Percentiles rank a stretch among this genome's conserved stretches.
Conservation (phyloP, 441 rosid species). For the Pelargonium australe region DNA sequence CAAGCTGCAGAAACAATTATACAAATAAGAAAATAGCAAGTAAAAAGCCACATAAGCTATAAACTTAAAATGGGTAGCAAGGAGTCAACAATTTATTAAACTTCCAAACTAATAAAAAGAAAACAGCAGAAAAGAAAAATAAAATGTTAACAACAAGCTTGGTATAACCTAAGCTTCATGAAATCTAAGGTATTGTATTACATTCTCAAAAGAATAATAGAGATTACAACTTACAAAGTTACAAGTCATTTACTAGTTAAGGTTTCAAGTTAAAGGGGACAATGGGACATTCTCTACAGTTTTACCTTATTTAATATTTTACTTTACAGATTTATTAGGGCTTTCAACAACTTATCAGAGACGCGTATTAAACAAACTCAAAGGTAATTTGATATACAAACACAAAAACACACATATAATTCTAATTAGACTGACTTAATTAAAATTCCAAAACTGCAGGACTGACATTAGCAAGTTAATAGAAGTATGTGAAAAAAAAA, state of each 20-base stretch:
- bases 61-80: background rate
- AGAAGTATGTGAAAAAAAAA: too few species aligned
- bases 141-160: background rate
- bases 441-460: too few species aligned
- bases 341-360: background rate
- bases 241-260: background rate
- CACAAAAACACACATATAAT: background rate
- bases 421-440: too few species aligned
- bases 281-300: too few species aligned
- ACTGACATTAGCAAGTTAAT: too few species aligned
- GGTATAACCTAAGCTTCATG: background rate
- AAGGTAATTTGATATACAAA: background rate
- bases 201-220: background rate
- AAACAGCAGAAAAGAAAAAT: background rate
- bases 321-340: too few species aligned
- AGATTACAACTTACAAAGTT: background rate
- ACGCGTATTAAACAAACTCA: background rate
- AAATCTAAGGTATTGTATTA: background rate
- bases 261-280: too few species aligned
- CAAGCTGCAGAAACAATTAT: constrained; percentile 51
- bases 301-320: too few species aligned
- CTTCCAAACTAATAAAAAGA: background rate
- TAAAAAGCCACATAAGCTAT: constrained; percentile 4
- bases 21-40: constrained; percentile 3
- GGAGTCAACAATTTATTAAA: background rate